These are phyloP conservation scores for Alternaria alternata DNA, from an alignment of 2,329 filamentous ascomycete genomes.

Conservation along the genomic window DNA sequence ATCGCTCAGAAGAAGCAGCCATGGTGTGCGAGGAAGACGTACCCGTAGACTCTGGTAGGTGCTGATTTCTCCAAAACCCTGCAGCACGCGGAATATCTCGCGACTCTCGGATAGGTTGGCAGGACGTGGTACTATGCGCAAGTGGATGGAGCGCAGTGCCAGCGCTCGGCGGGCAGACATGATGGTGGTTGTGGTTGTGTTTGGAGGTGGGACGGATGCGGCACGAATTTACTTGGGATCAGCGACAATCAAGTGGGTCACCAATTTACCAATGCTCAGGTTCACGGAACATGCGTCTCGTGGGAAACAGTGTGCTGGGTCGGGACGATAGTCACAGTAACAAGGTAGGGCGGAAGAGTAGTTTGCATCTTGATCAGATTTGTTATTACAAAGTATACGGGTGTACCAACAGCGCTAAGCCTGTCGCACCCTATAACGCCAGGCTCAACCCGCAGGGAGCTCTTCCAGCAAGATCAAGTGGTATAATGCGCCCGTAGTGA, in stretches of 20 bases:
- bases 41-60: conserved; percentile 57
- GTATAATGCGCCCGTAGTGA: conserved; percentile 35
- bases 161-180: conserved; percentile 46
- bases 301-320: conserved; percentile 26
- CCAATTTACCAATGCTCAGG: conserved; percentile 29
- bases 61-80: conserved; percentile 59
- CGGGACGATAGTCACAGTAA: conserved; percentile 7
- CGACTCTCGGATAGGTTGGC: conserved; percentile 59
- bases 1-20: not conserved
- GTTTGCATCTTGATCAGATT: conserved; percentile 17
- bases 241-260: conserved; percentile 31
- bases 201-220: conserved; percentile 8
- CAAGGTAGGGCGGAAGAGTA: not conserved
- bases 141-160: conserved; percentile 55
- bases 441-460: conserved; percentile 50
- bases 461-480: conserved; percentile 27
- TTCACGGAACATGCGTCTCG: conserved; percentile 26
- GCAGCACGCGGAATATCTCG: conserved; percentile 58
- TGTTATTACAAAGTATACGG: conserved; percentile 23
- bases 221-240: conserved; percentile 6
- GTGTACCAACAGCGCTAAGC: conserved; percentile 20
- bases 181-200: conserved; percentile 5
- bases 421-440: conserved; percentile 28
- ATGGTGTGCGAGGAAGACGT: not conserved
- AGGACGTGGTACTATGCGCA: conserved; percentile 58